Base-by-base conservation (phyloP, 164 flowering plant genomes). In the Berberis thunbergii region DNA sequence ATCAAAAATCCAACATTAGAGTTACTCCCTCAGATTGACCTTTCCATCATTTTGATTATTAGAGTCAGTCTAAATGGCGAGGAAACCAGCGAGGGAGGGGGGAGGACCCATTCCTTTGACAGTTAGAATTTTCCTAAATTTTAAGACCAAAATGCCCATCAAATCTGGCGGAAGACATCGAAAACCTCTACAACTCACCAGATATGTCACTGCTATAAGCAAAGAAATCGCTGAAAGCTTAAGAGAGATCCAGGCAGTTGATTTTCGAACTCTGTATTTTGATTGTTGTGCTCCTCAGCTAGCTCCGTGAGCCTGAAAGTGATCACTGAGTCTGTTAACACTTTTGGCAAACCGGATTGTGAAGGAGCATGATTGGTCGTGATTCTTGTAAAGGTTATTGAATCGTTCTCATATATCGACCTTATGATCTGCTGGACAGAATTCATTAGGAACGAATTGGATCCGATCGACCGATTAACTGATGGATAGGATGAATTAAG, bases 131-230 rank as follows among this genome's bases (percentile, higher is more conserved):
- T 26, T 26, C 26, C 26, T 26, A 26, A 26, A 26, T 26, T 26
- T 26, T 26, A 26, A 26, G 26, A 26, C 26, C 26, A 26, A 26
- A 26, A 26, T 26, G 26, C 26, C 26, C 26, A 26, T 26, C 26
- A 26, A 26, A 26, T 26, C 26, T 26, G 26, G 26, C 26, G 90
- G 91, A 40, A 84, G 11, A 62, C 73, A 67, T n/a, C 45, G 97
- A 96, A 5, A 94, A 81, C 43, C 87, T 72, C 76, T 86, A 88
- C 44, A 94, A 60, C 71, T 94, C 99, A 2, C 98, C 95, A 44
- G 98, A 94, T 46, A 94, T 87, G 49, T 94, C 97, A 64, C 95
- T 88, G 76, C 90, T 84, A 67, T 84, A 94, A 3, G 82, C 87
- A 0, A 96, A 88, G 67, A 78, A 83, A 64, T 88, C 96, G 58